phyloP scores from a whole-genome alignment of 805 yeast genomes.

The Wickerhamiella sergipiensis region DNA sequence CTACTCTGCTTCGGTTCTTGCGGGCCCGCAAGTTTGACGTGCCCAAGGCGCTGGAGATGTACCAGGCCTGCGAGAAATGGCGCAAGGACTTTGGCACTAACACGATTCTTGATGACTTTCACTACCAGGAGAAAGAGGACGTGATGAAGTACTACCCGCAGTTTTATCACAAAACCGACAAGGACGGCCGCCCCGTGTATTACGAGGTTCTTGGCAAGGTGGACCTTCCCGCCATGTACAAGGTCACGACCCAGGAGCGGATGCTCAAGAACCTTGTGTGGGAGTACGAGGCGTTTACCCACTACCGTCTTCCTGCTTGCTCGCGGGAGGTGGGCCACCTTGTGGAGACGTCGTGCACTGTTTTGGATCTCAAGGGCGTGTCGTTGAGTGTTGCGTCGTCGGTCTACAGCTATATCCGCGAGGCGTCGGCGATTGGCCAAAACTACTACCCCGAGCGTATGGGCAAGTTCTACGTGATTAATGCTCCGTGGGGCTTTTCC shows the following conservation, averaged over 20 bases:
- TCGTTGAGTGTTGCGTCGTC: conserved; percentile 72
- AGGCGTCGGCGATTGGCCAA: conserved; percentile 90
- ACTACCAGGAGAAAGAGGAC: conserved; percentile 80
- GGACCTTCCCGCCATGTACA: conserved; percentile 79
- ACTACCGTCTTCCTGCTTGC: conserved; percentile 82
- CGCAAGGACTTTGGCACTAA: conserved; percentile 75
- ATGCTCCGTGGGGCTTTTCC: conserved; percentile 95
- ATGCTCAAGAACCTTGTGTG: conserved; percentile 92
- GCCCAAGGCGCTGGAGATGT: conserved; percentile 68
- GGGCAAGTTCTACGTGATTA: conserved; percentile 93
- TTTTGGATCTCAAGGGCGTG: conserved; percentile 88
- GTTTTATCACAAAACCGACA: conserved; percentile 93
- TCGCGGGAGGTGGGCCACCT: conserved; percentile 66
- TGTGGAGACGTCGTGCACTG: conserved; percentile 93
- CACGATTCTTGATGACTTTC: conserved; percentile 74
- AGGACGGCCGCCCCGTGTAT: conserved; percentile 93
- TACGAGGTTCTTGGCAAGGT: conserved; percentile 88
- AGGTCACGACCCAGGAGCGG: conserved; percentile 87
- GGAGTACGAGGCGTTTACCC: conserved; percentile 90
- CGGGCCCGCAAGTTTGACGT: conserved; percentile 93
- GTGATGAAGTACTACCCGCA: conserved; percentile 90
- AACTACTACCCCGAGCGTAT: conserved; percentile 97
- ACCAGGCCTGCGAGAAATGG: conserved; percentile 80
- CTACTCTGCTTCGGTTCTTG: conserved; percentile 66
- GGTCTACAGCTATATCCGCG: conserved; percentile 78